Conservation (phyloP, 2,329 filamentous ascomycete species). For the Pezicula carpinea region DNA sequence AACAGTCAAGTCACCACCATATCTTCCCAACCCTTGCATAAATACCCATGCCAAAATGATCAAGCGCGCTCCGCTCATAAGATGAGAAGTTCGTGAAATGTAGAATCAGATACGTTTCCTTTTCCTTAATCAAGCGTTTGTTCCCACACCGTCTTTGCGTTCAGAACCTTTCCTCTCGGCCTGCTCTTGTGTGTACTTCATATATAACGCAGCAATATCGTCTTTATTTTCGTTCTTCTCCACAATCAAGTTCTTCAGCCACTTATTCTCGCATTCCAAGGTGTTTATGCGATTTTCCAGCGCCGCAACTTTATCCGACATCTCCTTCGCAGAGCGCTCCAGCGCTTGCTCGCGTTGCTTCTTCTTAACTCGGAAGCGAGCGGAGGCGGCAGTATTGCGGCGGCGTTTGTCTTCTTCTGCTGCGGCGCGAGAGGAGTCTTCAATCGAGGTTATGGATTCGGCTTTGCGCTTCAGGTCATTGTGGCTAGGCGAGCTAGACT, state of each 20-base stretch:
- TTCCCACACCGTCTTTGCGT: slow-evolving; percentile 29
- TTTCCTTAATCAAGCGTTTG: slow-evolving; percentile 12
- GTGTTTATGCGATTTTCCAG: slow-evolving; percentile 71
- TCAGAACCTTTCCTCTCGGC: slow-evolving; percentile 24
- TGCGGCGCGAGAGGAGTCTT: slow-evolving; percentile 66
- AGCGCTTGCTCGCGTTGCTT: slow-evolving; percentile 89
- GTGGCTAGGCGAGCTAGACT: slow-evolving; percentile 20
- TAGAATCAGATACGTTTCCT: not conserved
- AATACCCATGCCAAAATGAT: not conserved
- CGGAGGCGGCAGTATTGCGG: slow-evolving; percentile 82
- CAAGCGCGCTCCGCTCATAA: not conserved
- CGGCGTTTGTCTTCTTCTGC: slow-evolving; percentile 89
- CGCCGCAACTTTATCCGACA: slow-evolving; percentile 70
- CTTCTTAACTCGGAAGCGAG: slow-evolving; percentile 91
- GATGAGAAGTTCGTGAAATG: not conserved
- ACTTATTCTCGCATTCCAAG: slow-evolving; percentile 79
- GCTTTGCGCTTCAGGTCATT: slow-evolving; percentile 27
- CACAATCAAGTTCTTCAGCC: slow-evolving; percentile 74
- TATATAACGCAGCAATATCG: slow-evolving; percentile 35
- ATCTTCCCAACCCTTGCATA: too few relatives aligned
- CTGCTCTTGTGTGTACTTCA: slow-evolving; percentile 33
- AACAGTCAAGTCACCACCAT: too few relatives aligned
- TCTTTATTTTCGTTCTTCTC: slow-evolving; percentile 64
- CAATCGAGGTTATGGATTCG: slow-evolving; percentile 28
- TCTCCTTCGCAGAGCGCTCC: slow-evolving; percentile 76